Evolutionary conservation across 805 yeast genomes (phyloP).

Genomic region (Suhomyces sp.): DNA sequence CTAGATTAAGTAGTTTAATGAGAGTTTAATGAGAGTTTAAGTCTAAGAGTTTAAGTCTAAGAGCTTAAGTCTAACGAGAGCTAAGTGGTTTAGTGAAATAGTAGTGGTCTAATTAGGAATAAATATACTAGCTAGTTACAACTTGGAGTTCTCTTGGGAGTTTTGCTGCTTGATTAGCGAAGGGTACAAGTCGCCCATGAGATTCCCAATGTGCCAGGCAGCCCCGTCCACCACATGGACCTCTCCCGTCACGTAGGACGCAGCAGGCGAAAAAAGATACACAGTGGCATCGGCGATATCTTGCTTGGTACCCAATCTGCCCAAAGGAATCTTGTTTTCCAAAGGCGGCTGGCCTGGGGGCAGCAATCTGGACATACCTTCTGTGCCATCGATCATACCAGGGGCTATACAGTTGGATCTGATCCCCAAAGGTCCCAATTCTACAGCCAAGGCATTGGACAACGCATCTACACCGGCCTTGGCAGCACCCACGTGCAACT

Average conservation of each 20-base stretch:
- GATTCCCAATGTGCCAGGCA: conserved; percentile 72
- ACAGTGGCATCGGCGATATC: conserved; percentile 91
- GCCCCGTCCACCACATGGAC: conserved; percentile 87
- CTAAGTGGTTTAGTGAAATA: too few relatives aligned
- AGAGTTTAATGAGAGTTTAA: too few relatives aligned
- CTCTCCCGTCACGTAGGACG: conserved; percentile 73
- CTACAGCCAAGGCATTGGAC: conserved; percentile 80
- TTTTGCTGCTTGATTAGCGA: conserved; percentile 26
- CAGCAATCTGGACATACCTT: conserved; percentile 72
- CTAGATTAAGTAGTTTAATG: too few relatives aligned
- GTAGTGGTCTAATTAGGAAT: too few relatives aligned
- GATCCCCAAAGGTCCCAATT: conserved; percentile 85
- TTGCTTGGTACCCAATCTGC: conserved; percentile 61
- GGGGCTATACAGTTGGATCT: conserved; percentile 87
- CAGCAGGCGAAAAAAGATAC: conserved; percentile 80
- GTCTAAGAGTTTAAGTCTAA: not conserved
- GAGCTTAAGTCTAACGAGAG: too few relatives aligned
- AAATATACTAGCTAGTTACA: conserved; percentile 9
- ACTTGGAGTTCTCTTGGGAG: conserved; percentile 21
- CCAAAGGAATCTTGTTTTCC: conserved; percentile 55
- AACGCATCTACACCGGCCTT: conserved; percentile 94
- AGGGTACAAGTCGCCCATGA: conserved; percentile 36
- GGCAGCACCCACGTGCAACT: conserved; percentile 89
- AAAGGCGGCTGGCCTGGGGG: conserved; percentile 37
- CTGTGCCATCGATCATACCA: conserved; percentile 84